phyloP scores from a whole-genome alignment of 1,284 basidiomycete genomes.

The Moesziomyces sp. region DNA sequence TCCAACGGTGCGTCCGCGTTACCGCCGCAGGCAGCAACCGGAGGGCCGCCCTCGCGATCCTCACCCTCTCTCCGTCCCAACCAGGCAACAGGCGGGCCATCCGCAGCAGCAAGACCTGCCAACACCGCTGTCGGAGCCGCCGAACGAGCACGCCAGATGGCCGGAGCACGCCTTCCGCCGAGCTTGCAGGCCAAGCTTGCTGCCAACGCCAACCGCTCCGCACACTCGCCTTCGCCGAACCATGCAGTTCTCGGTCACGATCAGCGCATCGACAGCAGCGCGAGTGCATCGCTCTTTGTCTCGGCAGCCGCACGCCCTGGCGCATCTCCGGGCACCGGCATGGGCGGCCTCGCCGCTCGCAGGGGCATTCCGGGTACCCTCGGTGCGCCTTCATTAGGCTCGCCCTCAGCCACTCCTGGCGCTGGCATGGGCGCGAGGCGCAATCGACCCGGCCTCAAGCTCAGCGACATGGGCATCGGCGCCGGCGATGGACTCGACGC shows the following conservation, averaged over 20 bases:
- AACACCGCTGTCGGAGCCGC: constrained; percentile 47
- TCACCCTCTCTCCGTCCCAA: constrained; percentile 18
- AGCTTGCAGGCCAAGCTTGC: constrained; percentile 92
- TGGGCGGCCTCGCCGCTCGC: constrained; percentile 46
- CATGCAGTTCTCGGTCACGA: constrained; percentile 47
- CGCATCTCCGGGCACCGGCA: constrained; percentile 30
- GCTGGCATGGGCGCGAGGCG: constrained; percentile 36
- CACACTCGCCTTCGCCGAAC: constrained; percentile 16
- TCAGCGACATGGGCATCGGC: constrained; percentile 55
- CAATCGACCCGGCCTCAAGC: constrained; percentile 52
- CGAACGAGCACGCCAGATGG: constrained; percentile 59
- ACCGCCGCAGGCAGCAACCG: constrained; percentile 29
- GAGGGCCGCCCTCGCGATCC: constrained; percentile 26
- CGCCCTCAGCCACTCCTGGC: constrained; percentile 17
- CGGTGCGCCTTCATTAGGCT: constrained; percentile 70
- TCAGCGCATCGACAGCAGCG: constrained; percentile 55
- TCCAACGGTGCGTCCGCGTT: neutral
- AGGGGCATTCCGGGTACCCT: constrained; percentile 70
- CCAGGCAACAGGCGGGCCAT: constrained; percentile 19
- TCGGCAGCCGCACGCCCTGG: constrained; percentile 29
- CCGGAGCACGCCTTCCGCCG: constrained; percentile 73
- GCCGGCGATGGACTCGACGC: constrained; percentile 17
- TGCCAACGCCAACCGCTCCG: constrained; percentile 69
- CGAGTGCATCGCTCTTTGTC: constrained; percentile 49
- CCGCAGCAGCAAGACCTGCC: constrained; percentile 10